A percentile compares a stretch with the other conserved stretches of the same genome.
Conservation (phyloP, 495 filamentous ascomycete species). For the Neurospora sp. region DNA sequence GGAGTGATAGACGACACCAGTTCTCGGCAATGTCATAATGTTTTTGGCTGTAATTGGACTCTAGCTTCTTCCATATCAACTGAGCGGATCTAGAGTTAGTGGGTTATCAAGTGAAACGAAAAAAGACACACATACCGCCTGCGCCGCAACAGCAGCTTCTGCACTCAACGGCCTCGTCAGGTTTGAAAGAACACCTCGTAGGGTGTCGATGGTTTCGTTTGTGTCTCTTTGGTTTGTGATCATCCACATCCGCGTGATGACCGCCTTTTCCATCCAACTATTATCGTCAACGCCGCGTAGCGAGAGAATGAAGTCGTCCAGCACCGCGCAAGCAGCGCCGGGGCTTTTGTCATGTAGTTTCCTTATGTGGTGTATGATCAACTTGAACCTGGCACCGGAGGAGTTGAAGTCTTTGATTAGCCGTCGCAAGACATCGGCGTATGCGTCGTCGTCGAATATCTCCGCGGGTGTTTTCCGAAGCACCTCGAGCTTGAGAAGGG, state of each 20-base stretch:
- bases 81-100: no score
- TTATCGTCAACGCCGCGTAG: constrained; percentile 32
- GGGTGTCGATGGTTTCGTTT: constrained; percentile 11
- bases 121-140: constrained; percentile 41
- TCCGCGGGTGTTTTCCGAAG: constrained; percentile 36
- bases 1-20: constrained; percentile 67
- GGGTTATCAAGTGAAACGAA: no score
- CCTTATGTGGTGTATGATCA: constrained; percentile 59
- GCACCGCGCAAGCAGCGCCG: constrained; percentile 38
- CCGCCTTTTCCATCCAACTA: constrained; percentile 52
- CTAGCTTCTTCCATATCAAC: constrained; percentile 68
- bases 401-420: constrained; percentile 49
- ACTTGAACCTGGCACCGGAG: constrained; percentile 54
- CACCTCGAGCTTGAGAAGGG: constrained; percentile 60
- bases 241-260: constrained; percentile 55
- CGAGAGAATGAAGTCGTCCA: constrained; percentile 49
- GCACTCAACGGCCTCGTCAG: constrained; percentile 31
- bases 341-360: constrained; percentile 48
- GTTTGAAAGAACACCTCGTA: constrained; percentile 10
- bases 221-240: constrained; percentile 29
- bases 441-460: constrained; percentile 38
- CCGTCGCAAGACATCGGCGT: constrained; percentile 38
- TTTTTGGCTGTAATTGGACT: constrained; percentile 41
- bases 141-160: constrained; percentile 56
- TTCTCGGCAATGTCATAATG: constrained; percentile 45